Conservation (phyloP, 345 rosid species). For the sweet orange (Citrus sinensis) region DVS_A1.0 CM039163.1:40958001-40958500, state of each 20-base stretch:
- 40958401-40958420: too few species aligned
- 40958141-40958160: neutral
- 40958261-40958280: neutral
- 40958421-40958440: too few species aligned
- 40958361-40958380: too few species aligned
- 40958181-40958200: neutral
- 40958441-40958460: neutral
- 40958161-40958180: neutral
- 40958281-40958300: neutral
- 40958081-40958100: neutral
- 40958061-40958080: neutral
- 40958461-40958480: neutral
- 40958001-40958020: slow-evolving; percentile 9
- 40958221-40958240: neutral
- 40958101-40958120: neutral
- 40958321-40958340: too few species aligned
- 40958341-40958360: too few species aligned
- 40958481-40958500: too few species aligned
- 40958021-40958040: neutral
- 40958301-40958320: too few species aligned
- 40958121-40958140: neutral
- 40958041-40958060: neutral
- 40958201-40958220: neutral
- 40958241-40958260: neutral
- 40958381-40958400: too few species aligned